Percentiles rank a stretch among this genome's conserved stretches.
Evolutionary conservation across 1,284 basidiomycete genomes (phyloP).

Genomic region (Hymenochaete sp.): DNA sequence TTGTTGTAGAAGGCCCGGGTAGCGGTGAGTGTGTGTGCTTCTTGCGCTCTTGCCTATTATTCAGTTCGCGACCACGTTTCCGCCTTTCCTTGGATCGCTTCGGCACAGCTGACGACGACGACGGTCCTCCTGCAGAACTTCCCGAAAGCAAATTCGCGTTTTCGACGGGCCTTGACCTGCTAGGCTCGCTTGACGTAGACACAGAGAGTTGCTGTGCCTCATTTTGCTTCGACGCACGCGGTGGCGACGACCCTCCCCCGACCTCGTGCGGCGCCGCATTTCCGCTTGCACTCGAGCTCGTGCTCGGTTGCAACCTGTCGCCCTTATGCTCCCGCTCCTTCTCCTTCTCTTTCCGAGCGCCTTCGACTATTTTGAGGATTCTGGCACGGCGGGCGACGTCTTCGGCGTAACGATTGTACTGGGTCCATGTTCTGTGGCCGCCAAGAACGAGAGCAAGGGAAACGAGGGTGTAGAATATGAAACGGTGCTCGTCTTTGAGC

Average conservation of each 20-base stretch:
- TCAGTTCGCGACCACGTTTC: constrained; percentile 15
- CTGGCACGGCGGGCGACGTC: constrained; percentile 9
- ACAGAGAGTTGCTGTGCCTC: neutral
- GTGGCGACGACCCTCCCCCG: neutral
- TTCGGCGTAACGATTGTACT: constrained; percentile 12
- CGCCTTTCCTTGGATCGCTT: constrained; percentile 17
- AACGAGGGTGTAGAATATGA: constrained; percentile 14
- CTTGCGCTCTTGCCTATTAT: constrained; percentile 16
- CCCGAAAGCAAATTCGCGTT: too few relatives aligned
- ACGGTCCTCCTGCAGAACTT: neutral
- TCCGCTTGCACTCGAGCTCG: neutral
- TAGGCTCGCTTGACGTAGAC: neutral
- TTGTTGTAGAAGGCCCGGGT: too few relatives aligned
- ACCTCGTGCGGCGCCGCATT: neutral
- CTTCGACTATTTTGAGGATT: constrained; percentile 9
- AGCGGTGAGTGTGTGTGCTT: too few relatives aligned
- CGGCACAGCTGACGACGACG: neutral
- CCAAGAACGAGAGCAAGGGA: constrained; percentile 13
- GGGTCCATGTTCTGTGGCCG: constrained; percentile 12
- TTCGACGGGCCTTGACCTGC: too few relatives aligned
- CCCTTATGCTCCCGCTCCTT: neutral
- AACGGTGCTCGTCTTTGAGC: constrained; percentile 14
- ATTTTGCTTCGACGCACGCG: neutral
- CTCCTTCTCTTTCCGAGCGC: constrained; percentile 11
- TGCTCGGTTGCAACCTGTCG: neutral